Base-by-base conservation (phyloP, 2,329 filamentous ascomycete genomes). In the Diaporthe helianthi region DNA sequence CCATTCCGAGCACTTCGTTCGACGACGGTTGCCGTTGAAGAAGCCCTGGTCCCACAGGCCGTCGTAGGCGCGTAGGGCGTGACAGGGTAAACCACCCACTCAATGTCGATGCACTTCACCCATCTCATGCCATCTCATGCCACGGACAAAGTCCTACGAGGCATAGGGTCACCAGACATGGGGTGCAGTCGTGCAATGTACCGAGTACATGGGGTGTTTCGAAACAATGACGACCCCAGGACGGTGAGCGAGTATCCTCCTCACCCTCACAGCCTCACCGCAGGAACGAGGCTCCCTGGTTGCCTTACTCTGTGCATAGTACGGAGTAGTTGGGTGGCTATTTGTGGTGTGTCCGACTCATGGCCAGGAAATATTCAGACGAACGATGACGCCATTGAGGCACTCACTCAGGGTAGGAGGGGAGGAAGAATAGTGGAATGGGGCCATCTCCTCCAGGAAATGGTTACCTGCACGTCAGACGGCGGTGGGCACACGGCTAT, bases 1-100 rank as follows among this genome's bases (percentile, higher is more conserved):
- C 58, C 58, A 44, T 61, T 24, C 31, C 41, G n/a, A 24, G 58
- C 41, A 47, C 29, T 61, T 61, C 58, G 58, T 61, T 61, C 58
- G 58, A 61, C 58, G 26, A 47, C 41, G 41, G 58, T 41, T 44
- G 58, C 58, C 58, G 58, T 31, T 33, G 41, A 47, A 24, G 41
- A 29, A 41, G 58, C 58, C 58, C 41, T 26, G 41, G 58, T 61
- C 58, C 58, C 58, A 61, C 58, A 47, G 12, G 58, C 24, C 41
- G 58, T 55, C 53, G 41, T 31, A 12, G 53, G 41, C 58, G 55
- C 58, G 19, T 61, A 61, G 41, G 29, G 29, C 29, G 41, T 61
- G 58, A 47, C 55, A 47, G n/a, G 58, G 58, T 29, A n/a, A 22
- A 41, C 58, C 26, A 47, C 26, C 58, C 58, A 61, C 24, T 61